Conservation (phyloP, 2,329 filamentous ascomycete species). For the Aspergillus tubingensis region DNA sequence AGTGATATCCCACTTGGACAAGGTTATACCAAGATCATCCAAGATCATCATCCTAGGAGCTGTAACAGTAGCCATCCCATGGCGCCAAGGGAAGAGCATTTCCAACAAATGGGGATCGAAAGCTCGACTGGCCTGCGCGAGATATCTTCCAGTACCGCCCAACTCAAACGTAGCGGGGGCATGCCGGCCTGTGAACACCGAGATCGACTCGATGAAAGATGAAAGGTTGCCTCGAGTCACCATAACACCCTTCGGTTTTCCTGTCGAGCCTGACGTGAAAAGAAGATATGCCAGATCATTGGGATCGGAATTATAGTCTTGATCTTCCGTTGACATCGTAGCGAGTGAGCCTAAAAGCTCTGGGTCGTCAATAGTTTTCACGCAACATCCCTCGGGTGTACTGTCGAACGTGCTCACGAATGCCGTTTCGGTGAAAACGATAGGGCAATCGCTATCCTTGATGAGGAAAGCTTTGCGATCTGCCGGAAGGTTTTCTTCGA, state of each 20-base stretch:
- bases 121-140: slow-evolving; percentile 37
- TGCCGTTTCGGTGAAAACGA: slow-evolving; percentile 31
- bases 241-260: slow-evolving; percentile 95
- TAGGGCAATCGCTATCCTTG: slow-evolving; percentile 29
- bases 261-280: slow-evolving; percentile 92
- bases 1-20: slow-evolving; percentile 31
- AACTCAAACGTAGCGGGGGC: slow-evolving; percentile 28
- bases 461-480: slow-evolving; percentile 34
- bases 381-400: slow-evolving; percentile 22
- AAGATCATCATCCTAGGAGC: slow-evolving; percentile 30
- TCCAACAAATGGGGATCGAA: slow-evolving; percentile 36
- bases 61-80: slow-evolving; percentile 31
- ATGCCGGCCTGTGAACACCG: slow-evolving; percentile 27
- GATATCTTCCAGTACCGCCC: slow-evolving; percentile 32
- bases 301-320: slow-evolving; percentile 17
- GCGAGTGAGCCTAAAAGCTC: slow-evolving; percentile 18
- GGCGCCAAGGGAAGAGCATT: slow-evolving; percentile 35
- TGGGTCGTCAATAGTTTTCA: slow-evolving; percentile 26
- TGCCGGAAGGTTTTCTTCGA: slow-evolving; percentile 34
- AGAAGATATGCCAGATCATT: slow-evolving; percentile 56
- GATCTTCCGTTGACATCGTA: slow-evolving; percentile 20
- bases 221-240: slow-evolving; percentile 64
- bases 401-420: slow-evolving; percentile 21
- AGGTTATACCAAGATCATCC: slow-evolving; percentile 27
- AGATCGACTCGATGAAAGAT: slow-evolving; percentile 34